Conservation (phyloP, 2,329 filamentous ascomycete genomes). For the Sodiomyces alkalinus region DNA sequence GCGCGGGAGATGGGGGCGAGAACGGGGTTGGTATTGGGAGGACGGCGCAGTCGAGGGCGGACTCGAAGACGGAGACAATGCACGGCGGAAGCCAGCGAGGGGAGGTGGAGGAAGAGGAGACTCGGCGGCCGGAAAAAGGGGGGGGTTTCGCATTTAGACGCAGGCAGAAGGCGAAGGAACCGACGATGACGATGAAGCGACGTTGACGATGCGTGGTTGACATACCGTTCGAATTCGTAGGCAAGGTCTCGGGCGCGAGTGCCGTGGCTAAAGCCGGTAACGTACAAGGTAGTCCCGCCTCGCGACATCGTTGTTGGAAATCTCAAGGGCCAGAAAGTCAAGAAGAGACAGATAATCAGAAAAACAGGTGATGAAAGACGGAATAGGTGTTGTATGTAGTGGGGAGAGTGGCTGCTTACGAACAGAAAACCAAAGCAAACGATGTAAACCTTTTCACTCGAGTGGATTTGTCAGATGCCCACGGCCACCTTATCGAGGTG, state of each 20-base stretch:
- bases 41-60: slow-evolving; percentile 22
- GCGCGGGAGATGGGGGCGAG: slow-evolving; percentile 15
- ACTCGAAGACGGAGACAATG: slow-evolving; percentile 19
- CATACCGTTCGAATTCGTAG: slow-evolving; percentile 99
- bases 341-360: slow-evolving; percentile 3
- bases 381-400: too few species aligned
- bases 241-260: slow-evolving; percentile 97
- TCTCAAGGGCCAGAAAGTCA: slow-evolving; percentile 1
- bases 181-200: slow-evolving; percentile 22
- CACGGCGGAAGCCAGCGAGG: too few species aligned
- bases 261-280: slow-evolving; percentile 97
- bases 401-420: too few species aligned
- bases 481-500: too few species aligned
- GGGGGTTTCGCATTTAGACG: slow-evolving; percentile 12
- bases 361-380: too few species aligned
- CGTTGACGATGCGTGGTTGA: slow-evolving; percentile 31
- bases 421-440: too few species aligned
- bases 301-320: slow-evolving; percentile 80
- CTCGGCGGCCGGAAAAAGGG: slow-evolving; percentile 12
- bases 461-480: too few species aligned
- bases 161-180: slow-evolving; percentile 16
- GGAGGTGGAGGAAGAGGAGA: slow-evolving; percentile 16
- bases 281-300: slow-evolving; percentile 86
- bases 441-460: too few species aligned
- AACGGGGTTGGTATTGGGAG: slow-evolving; percentile 12